Percentiles rank a stretch among this genome's conserved stretches.
Conservation (phyloP, 192 early-diverging fungal species). For the Endogone sp. region DNA sequence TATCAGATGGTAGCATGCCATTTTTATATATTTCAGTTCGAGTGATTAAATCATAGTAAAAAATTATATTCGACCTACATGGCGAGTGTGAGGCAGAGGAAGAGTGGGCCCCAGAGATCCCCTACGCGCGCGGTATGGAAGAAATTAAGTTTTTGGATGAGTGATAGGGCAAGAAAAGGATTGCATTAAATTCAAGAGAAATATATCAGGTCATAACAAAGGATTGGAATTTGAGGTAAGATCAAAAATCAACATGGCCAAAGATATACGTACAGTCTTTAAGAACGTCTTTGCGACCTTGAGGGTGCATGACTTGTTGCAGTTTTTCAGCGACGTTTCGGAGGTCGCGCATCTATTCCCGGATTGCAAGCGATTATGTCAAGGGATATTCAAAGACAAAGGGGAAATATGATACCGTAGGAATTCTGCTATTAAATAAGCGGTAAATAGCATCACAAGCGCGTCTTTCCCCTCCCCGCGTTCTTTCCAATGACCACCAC, state of each 20-base stretch:
- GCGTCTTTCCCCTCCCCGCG: neutral
- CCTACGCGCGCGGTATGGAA: constrained; percentile 57
- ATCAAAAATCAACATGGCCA: no score
- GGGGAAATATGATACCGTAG: neutral
- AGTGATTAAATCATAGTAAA: no score
- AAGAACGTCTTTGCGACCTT: constrained; percentile 58
- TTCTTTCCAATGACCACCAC: neutral
- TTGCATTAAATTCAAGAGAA: no score
- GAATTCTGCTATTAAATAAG: neutral
- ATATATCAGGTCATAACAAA: no score
- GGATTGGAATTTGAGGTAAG: no score
- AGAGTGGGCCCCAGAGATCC: constrained; percentile 95
- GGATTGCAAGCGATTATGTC: neutral
- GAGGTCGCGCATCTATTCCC: constrained; percentile 68
- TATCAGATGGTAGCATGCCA: neutral
- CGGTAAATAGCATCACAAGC: constrained; percentile 5
- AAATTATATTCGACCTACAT: constrained; percentile 52
- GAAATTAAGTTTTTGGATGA: no score
- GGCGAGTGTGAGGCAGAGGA: constrained; percentile 89
- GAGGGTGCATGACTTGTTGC: constrained; percentile 68
- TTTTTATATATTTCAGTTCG: no score
- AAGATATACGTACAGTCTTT: constrained; percentile 60
- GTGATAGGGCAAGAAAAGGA: no score
- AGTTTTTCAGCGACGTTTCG: constrained; percentile 69
- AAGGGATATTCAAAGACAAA: no score